Percentiles rank a stretch among this genome's conserved stretches.
Conservation (phyloP, 2,329 filamentous ascomycete genomes). For the Drechslerella coelobrocha region DNA sequence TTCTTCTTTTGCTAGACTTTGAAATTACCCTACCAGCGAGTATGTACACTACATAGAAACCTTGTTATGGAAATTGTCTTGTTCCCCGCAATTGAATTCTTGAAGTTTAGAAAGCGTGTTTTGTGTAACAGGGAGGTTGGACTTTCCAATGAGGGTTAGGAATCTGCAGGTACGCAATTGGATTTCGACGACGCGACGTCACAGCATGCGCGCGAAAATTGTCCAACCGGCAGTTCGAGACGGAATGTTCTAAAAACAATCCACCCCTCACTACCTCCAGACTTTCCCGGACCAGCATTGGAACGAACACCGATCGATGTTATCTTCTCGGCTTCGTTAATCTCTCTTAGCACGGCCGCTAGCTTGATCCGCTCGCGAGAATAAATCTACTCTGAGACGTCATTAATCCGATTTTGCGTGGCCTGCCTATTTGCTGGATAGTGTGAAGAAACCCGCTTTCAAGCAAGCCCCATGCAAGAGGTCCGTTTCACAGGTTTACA, state of each 20-base stretch:
- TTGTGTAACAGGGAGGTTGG: conserved; percentile 38
- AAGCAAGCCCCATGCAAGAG: conserved; percentile 33
- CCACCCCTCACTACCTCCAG: conserved; percentile 4
- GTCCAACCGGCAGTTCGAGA: conserved; percentile 24
- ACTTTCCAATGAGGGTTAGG: conserved; percentile 42
- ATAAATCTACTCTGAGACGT: conserved; percentile 15
- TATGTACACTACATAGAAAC: not conserved
- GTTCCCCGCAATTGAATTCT: conserved; percentile 11
- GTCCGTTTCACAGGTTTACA: conserved; percentile 34
- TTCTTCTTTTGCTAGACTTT: conserved; percentile 10
- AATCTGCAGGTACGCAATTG: conserved; percentile 45
- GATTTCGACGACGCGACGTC: conserved; percentile 32
- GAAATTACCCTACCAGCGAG: not conserved
- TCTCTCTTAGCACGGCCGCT: conserved; percentile 12
- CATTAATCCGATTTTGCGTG: conserved; percentile 16
- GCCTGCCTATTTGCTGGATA: conserved; percentile 21
- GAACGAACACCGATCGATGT: conserved; percentile 16
- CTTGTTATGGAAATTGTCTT: not conserved
- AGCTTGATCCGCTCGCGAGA: conserved; percentile 27
- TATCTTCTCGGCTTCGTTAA: conserved; percentile 16
- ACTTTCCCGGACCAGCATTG: not conserved
- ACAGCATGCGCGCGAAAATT: conserved; percentile 42
- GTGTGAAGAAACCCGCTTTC: conserved; percentile 41
- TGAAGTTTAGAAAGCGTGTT: conserved; percentile 19
- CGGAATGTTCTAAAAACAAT: conserved; percentile 41